phyloP scores from a whole-genome alignment of 805 yeast species.

The Saccharomycopsis oosterbeekiorum region DNA sequence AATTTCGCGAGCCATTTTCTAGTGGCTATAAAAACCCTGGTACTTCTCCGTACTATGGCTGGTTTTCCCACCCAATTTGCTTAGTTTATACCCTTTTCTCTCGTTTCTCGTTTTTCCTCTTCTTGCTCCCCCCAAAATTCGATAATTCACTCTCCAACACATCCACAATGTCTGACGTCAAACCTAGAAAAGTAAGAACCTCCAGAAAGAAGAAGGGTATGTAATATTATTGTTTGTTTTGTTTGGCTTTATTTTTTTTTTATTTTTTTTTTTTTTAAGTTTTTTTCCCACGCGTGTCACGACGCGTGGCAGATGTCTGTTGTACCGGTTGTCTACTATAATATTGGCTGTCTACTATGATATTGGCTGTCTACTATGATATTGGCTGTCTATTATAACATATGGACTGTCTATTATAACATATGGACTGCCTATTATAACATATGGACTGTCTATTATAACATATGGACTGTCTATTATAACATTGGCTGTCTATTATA shows the following conservation, averaged over 20 bases:
- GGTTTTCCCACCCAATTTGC: not conserved
- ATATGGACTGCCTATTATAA: too few species aligned
- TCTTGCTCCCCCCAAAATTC: slow-evolving; percentile 3
- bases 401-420: too few species aligned
- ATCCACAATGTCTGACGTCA: slow-evolving; percentile 31
- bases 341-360: too few species aligned
- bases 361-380: too few species aligned
- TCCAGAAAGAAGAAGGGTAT: slow-evolving; percentile 36
- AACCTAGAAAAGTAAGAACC: slow-evolving; percentile 28
- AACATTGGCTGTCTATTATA: too few species aligned
- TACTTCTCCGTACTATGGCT: not conserved
- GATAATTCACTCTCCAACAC: not conserved
- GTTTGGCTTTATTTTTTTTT: too few species aligned
- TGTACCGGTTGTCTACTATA: too few species aligned
- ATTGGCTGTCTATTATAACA: too few species aligned
- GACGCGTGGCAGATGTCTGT: not conserved
- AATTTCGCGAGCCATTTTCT: not conserved
- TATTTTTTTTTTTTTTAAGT: too few species aligned
- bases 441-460: too few species aligned
- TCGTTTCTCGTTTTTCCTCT: slow-evolving; percentile 6
- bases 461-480: too few species aligned
- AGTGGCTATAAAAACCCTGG: not conserved
- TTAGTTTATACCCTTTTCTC: not conserved
- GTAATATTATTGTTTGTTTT: not conserved
- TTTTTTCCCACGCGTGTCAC: not conserved